Evolutionary conservation across 371 early-diverging fungal genomes (phyloP), one percentile per base, ranked within the genome.

Genomic region (Rhizopus sp.): DNA sequence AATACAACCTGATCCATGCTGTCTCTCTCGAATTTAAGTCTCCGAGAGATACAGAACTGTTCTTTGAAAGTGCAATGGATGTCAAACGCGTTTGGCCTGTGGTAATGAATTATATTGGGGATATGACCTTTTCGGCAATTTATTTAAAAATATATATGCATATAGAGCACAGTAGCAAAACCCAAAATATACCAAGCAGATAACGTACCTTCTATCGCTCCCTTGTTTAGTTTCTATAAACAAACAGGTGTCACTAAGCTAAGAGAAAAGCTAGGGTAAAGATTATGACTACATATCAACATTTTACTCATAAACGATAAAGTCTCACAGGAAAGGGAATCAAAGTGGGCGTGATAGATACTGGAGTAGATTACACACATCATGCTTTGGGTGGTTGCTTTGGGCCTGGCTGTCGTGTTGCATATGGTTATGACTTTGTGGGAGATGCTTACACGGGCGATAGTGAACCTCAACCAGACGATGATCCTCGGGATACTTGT

Each of bases 301-400:
- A 51, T 39, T 44, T 12, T 30, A 13, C 42, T 32, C 44, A 17
- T 40, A 29, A 23, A 29, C 29, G 30, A 30, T 23, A 23, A 23
- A 64, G 68, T 7, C 46, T 63, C 7, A 59, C 59, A 17, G 70
- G 70, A 32, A 40, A 57, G 23, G 63, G 66, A 1, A 60, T 72
- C 17, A 69, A 60, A 37, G 62, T 72, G 17, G 72, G 69, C n/a
- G 42, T 73, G 13, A 66, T 69, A 42, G 80, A 69, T 38, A 66
- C 76, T 0, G 85, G 91, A 30, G 70, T 86, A 6, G 83, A 86
- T 46, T 86, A 81, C 60, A 69, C 56, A 56, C 92, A 92, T 58
- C 88, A 88, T 5, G 89, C 87, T 7, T 61, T 92, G 13, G 90
- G 89, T 10, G 87, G 88, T 1, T 78, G 89, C 47, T 88, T 88